Conservation (phyloP, 2,329 filamentous ascomycete genomes). For the Fusarium heterosporum region DNA sequence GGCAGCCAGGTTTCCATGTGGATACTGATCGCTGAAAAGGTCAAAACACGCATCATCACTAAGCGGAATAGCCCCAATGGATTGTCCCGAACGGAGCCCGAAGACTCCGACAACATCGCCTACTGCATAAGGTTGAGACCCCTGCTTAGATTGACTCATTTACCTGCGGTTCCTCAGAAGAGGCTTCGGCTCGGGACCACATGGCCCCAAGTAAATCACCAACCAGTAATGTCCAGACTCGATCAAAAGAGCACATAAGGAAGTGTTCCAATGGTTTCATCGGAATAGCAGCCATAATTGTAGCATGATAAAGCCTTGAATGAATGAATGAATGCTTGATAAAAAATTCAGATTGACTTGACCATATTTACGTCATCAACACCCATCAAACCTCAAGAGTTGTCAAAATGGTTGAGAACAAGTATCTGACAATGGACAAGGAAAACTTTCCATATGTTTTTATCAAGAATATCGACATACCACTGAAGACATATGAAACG, state of each 20-base stretch:
- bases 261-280: not conserved
- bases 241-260: not conserved
- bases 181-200: conserved; percentile 4
- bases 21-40: too few relatives aligned
- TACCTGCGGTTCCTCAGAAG: too few relatives aligned
- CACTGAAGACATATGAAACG: conserved; percentile 12
- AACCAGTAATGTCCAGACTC: too few relatives aligned
- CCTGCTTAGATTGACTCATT: too few relatives aligned
- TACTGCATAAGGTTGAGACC: too few relatives aligned
- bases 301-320: not conserved
- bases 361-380: not conserved
- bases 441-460: conserved; percentile 13
- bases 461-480: conserved; percentile 6
- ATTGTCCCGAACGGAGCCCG: too few relatives aligned
- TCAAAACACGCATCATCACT: too few relatives aligned
- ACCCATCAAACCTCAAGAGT: not conserved
- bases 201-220: too few relatives aligned
- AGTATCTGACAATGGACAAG: conserved; percentile 2
- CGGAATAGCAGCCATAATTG: not conserved
- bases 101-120: too few relatives aligned
- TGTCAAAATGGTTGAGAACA: conserved; percentile 6
- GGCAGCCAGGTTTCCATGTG: too few relatives aligned
- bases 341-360: not conserved
- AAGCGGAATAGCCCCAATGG: too few relatives aligned
- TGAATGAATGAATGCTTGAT: not conserved